phyloP scores from a whole-genome alignment of 148 eudicot genomes.

The Chenopodium formosanum region DNA sequence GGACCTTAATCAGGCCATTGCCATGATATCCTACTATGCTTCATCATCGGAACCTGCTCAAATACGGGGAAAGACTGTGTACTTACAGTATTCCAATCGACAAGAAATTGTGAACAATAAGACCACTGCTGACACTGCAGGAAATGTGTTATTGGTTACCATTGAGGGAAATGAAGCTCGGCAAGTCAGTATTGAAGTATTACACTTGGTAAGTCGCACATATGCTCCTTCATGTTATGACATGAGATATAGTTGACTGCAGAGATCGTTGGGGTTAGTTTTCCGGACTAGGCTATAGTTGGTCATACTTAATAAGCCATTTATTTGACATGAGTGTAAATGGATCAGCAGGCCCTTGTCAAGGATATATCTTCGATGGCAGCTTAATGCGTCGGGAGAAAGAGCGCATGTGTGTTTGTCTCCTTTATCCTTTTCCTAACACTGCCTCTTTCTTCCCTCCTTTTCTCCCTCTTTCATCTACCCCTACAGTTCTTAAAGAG shows the following conservation, averaged over 20 bases:
- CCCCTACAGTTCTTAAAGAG: slow-evolving; percentile 46
- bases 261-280: slow-evolving; percentile 37
- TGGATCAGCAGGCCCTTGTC: slow-evolving; percentile 96
- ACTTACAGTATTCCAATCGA: slow-evolving; percentile 95
- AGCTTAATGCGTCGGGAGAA: slow-evolving; percentile 96
- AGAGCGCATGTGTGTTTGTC: slow-evolving; percentile 99
- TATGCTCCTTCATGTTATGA: slow-evolving; percentile 26
- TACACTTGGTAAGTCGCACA: slow-evolving; percentile 82
- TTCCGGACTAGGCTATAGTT: slow-evolving; percentile 47
- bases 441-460: slow-evolving; percentile 80
- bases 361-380: slow-evolving; percentile 98
- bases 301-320: slow-evolving; percentile 56
- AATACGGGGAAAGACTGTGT: slow-evolving; percentile 96
- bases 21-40: slow-evolving; percentile 96
- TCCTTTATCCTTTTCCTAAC: slow-evolving; percentile 98
- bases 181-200: slow-evolving; percentile 93
- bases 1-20: slow-evolving; percentile 93
- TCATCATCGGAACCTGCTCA: slow-evolving; percentile 98
- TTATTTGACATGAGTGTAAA: slow-evolving; percentile 82
- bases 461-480: slow-evolving; percentile 64
- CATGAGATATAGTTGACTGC: slow-evolving; percentile 36
- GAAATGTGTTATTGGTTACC: slow-evolving; percentile 93
- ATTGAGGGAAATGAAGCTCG: slow-evolving; percentile 98
- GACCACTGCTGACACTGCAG: slow-evolving; percentile 92
- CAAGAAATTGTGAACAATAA: slow-evolving; percentile 98